phyloP scores from a whole-genome alignment of 208 protist genomes.

The Trypanosoma scelopori region DNA sequence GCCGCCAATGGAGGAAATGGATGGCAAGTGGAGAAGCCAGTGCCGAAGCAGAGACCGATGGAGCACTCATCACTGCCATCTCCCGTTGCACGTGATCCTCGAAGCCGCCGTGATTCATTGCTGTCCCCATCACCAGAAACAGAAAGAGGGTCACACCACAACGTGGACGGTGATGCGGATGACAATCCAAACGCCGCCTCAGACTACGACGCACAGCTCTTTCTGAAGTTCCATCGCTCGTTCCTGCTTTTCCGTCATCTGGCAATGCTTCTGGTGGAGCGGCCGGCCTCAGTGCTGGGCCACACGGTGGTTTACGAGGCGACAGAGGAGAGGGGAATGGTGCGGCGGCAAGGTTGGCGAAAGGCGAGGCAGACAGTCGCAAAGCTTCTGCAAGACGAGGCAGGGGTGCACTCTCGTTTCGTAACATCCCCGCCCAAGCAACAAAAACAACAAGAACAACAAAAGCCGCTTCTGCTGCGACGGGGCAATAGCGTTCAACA shows the following conservation, averaged over 20 bases:
- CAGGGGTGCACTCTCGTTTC: background rate
- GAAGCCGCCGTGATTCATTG: background rate
- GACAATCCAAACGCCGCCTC: background rate
- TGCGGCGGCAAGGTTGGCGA: conserved; percentile 6
- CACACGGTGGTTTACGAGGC: conserved; percentile 8
- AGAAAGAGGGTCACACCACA: background rate
- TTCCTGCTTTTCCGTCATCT: conserved; percentile 10
- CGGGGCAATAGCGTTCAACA: too few relatives aligned
- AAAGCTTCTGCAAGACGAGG: conserved; percentile 7
- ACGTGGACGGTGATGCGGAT: background rate
- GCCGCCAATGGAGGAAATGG: too few relatives aligned
- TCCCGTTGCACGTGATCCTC: background rate
- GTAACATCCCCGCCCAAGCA: background rate
- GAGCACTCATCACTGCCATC: background rate
- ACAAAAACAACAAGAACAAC: conserved; percentile 2
- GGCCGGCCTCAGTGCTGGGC: background rate
- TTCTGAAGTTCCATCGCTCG: conserved; percentile 8
- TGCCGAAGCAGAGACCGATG: background rate
- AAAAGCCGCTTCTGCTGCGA: background rate
- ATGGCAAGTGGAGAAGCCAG: background rate
- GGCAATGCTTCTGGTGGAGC: conserved; percentile 1
- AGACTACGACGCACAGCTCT: background rate
- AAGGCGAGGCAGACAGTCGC: conserved; percentile 2
- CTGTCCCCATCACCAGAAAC: background rate
- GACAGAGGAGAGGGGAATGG: conserved; percentile 16